Evolutionary conservation across 371 early-diverging fungal species (phyloP).

Genomic region (Rhizopus microsporus): DNA sequence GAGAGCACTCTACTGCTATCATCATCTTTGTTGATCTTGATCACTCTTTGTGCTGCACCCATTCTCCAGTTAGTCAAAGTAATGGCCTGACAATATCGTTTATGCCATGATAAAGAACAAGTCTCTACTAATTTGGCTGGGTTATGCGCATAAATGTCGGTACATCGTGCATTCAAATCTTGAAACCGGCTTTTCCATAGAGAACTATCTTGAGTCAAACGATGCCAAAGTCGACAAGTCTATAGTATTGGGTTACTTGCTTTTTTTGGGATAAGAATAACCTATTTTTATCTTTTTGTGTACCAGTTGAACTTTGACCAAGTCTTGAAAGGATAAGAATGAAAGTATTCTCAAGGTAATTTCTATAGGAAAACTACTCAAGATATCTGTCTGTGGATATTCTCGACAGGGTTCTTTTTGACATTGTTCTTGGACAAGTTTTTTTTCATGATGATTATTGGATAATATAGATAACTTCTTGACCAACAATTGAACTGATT

Average conservation of each 20-base stretch:
- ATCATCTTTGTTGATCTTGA: slow-evolving; percentile 25
- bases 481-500: slow-evolving; percentile 38
- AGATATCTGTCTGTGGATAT: slow-evolving; percentile 14
- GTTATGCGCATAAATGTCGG: slow-evolving; percentile 40
- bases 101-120: slow-evolving; percentile 30
- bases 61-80: slow-evolving; percentile 45
- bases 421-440: slow-evolving; percentile 18
- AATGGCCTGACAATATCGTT: slow-evolving; percentile 42
- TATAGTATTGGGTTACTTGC: slow-evolving; percentile 8
- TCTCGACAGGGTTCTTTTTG: slow-evolving; percentile 1
- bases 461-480: slow-evolving; percentile 34
- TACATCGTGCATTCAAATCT: slow-evolving; percentile 26
- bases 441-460: slow-evolving; percentile 4
- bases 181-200: slow-evolving; percentile 37
- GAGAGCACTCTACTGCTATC: slow-evolving; percentile 31
- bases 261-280: neutral
- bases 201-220: slow-evolving; percentile 35
- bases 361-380: slow-evolving; percentile 40
- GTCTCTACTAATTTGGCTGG: slow-evolving; percentile 5
- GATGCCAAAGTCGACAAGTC: slow-evolving; percentile 44
- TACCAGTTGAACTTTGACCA: slow-evolving; percentile 45
- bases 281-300: neutral
- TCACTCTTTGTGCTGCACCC: slow-evolving; percentile 41
- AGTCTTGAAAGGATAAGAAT: slow-evolving; percentile 35
- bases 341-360: slow-evolving; percentile 33